Evolutionary conservation across 495 filamentous ascomycete species (phyloP).

Genomic region (Xylaria nigripes): DNA sequence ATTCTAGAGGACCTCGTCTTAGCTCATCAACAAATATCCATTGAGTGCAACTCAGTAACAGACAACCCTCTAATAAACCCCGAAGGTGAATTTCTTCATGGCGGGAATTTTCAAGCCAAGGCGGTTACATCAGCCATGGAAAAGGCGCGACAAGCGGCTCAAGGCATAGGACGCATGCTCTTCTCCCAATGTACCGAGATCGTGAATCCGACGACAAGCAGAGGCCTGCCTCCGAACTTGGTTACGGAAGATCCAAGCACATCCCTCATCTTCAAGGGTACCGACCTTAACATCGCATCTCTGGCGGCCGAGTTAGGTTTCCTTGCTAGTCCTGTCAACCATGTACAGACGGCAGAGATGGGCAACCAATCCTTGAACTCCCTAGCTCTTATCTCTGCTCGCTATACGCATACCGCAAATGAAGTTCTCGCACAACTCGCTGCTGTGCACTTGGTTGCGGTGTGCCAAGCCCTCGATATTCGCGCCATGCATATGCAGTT

Average conservation of each 20-base stretch:
- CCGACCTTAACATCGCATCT: conserved; percentile 45
- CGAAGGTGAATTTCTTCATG: conserved; percentile 25
- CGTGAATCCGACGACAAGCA: conserved; percentile 37
- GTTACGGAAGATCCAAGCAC: conserved; percentile 41
- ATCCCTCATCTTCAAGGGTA: conserved; percentile 43
- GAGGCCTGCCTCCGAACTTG: conserved; percentile 46
- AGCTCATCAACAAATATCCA: conserved; percentile 35
- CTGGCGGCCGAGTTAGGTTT: conserved; percentile 41
- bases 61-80: conserved; percentile 48
- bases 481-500: conserved; percentile 19
- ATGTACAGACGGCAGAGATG: conserved; percentile 46
- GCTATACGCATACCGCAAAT: conserved; percentile 45
- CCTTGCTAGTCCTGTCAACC: conserved; percentile 40
- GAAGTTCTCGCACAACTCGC: conserved; percentile 45
- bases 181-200: conserved; percentile 46
- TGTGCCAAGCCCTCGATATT: conserved; percentile 43
- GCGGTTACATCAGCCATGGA: conserved; percentile 46
- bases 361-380: conserved; percentile 47
- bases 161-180: conserved; percentile 44
- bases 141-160: conserved; percentile 33
- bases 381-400: conserved; percentile 40
- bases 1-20: conserved; percentile 43
- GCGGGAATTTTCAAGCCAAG: conserved; percentile 49
- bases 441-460: conserved; percentile 38
- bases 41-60: conserved; percentile 45